These are phyloP conservation scores for Aphanomyces cochlioides DNA, from an alignment of 352 stramenopile species.

Conservation along the genomic window DNA sequence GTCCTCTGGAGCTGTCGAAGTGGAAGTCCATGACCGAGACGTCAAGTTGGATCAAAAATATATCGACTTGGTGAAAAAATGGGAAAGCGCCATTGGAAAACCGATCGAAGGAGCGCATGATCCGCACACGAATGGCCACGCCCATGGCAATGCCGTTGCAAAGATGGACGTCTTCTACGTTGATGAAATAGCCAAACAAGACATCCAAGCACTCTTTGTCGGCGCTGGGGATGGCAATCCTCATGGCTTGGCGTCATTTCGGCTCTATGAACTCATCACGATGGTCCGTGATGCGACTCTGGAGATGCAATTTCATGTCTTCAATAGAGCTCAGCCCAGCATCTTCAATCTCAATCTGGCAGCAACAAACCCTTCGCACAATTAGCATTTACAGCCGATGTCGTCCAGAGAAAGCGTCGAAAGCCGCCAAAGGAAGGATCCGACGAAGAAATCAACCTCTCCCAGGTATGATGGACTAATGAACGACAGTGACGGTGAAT, in stretches of 20 bases:
- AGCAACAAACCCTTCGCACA: constrained; percentile 36
- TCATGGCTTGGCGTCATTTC: constrained; percentile 53
- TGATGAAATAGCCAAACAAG: constrained; percentile 52
- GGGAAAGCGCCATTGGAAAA: constrained; percentile 36
- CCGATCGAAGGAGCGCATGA: too few relatives aligned
- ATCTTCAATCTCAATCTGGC: too few relatives aligned
- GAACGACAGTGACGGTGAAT: not conserved
- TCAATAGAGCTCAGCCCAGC: too few relatives aligned
- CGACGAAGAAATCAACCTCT: constrained; percentile 30
- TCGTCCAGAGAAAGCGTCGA: constrained; percentile 53
- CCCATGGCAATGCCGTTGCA: not conserved
- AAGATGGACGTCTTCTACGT: constrained; percentile 47
- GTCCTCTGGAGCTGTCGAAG: constrained; percentile 36
- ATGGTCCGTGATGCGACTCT: constrained; percentile 18
- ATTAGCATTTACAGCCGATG: constrained; percentile 49
- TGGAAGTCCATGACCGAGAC: constrained; percentile 75
- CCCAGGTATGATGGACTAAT: not conserved
- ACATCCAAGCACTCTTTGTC: constrained; percentile 43
- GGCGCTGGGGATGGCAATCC: constrained; percentile 48
- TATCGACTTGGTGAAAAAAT: constrained; percentile 48
- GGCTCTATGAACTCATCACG: constrained; percentile 54
- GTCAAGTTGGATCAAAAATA: constrained; percentile 41
- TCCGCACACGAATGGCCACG: too few relatives aligned
- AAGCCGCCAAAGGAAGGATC: constrained; percentile 43
- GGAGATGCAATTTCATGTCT: too few relatives aligned